Evolutionary conservation across 495 filamentous ascomycete genomes (phyloP), one percentile per base, ranked within the genome.

Genomic region (Podospora comata): DNA sequence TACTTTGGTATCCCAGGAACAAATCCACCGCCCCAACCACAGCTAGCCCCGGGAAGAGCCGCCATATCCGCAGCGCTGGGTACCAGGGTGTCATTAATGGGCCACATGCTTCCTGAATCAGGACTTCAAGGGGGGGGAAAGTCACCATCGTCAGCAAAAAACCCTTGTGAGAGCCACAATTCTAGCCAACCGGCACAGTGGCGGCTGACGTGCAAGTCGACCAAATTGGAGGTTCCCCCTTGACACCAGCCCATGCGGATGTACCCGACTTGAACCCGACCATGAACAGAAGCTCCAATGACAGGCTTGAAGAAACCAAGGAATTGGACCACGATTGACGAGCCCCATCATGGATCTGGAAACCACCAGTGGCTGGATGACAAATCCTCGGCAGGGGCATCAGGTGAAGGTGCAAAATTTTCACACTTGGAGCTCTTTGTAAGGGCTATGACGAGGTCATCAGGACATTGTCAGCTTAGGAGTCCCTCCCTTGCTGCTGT

Each of bases 341-440:
- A 19, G 30, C 13, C 61, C 34, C 61, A n/a, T 32, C 34, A 3
- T 23, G 23, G 23, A 48, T 63, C 61, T 48, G 32, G 28, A n/a
- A 48, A 19, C 13, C 6, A 11, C 30, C 18, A 63, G n/a, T 63
- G 61, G 61, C 61, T 48, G 34, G 32, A 32, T 23, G n/a, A 5
- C n/a, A 7, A 58, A 58, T 58, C 4, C 18, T 58, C 55, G 39
- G 23, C 61, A 19, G n/a, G n/a, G n/a, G n/a, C 61, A 32, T 63
- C 61, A 63, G 61, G 61, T 63, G 61, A 44, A 48, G 61, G 7
- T 48, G 32, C 61, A 32, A 9, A 63, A n/a, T 63, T 63, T 63
- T 63, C 34, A 32, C 18, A 9, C 34, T 26, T n/a, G 9, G 6
- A 2, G n/a, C 61, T 63, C 28, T 9, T 9, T n/a, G 61, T 44